Base-by-base conservation (phyloP, 169 alveolate genomes). In the Eimeria maxima region DNA sequence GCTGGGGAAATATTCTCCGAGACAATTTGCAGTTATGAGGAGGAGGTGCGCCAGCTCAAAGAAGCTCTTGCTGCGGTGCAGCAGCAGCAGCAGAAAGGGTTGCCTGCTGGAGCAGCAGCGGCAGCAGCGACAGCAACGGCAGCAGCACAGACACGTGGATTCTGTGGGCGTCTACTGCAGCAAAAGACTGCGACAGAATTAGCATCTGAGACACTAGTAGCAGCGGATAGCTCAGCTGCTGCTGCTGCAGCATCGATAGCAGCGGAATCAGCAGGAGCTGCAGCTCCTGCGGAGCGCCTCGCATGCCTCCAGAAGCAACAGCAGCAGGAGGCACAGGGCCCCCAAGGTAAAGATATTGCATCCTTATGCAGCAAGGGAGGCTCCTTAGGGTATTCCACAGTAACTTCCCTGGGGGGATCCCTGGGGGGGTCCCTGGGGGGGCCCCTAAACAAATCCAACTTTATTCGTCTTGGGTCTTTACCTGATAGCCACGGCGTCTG, bases 381-480 rank as follows among this genome's bases (percentile, higher is more conserved):
- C 74, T 44, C 74, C 8, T 11, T 60, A 60, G 69, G 20, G 16
- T 16, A 11, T 53, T 7, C 60, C 16, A 14, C 60, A 7, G 76
- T 16, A n/a, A n/a, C 42, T 16, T 11, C 76, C 76, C 0, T 60
- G n/a, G 57, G 91, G 71, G 83, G 94, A 53, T 73, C 98, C 97
- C 95, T 98, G 97, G 57, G 91, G 71, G 83, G 94, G 67, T 73
- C 98, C 97, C 95, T 98, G 97, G 65, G 99, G 98, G 50, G 97
- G 98, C 53, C 97, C 98, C 18, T 98, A 98, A 6, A 98, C 97
- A 83, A 99, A 97, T 74, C 94, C 97, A 60, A 98, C 99, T 4
- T 97, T 97, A 13, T 97, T 97, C 27, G 95, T 96, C 67, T 98
- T 98, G 18, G 97, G 63, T 95, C 95, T 86, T 90, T 97, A 57